Percentiles rank a stretch among this genome's conserved stretches.
Evolutionary conservation across 805 yeast genomes (phyloP).

Genomic region (Lipomyces spencermartinsiae): DNA sequence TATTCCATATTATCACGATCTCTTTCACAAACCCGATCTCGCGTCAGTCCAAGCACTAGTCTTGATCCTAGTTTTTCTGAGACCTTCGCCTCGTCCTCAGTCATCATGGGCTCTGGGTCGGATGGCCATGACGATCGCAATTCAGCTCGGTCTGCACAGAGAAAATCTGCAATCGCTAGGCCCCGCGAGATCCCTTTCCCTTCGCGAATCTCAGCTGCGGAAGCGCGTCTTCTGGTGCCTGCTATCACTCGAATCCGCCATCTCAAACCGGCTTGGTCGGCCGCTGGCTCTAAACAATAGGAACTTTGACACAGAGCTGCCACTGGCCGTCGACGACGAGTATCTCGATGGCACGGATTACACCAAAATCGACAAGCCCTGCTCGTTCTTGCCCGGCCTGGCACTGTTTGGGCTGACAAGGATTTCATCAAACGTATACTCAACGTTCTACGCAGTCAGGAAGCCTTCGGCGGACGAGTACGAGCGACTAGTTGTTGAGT

Average conservation of each 20-base stretch:
- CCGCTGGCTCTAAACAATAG: slow-evolving; percentile 24
- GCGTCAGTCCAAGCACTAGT: slow-evolving; percentile 28
- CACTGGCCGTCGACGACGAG: slow-evolving; percentile 32
- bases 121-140: slow-evolving; percentile 30
- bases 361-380: slow-evolving; percentile 6
- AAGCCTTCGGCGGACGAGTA: slow-evolving; percentile 31
- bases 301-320: slow-evolving; percentile 25
- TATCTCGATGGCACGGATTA: slow-evolving; percentile 24
- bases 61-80: slow-evolving; percentile 23
- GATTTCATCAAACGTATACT: slow-evolving; percentile 26
- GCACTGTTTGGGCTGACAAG: slow-evolving; percentile 24
- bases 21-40: slow-evolving; percentile 21
- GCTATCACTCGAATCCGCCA: slow-evolving; percentile 21
- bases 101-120: slow-evolving; percentile 31
- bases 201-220: slow-evolving; percentile 29
- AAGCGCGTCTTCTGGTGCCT: slow-evolving; percentile 34
- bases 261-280: slow-evolving; percentile 28
- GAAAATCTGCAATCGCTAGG: slow-evolving; percentile 16
- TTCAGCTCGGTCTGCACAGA: slow-evolving; percentile 34
- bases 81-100: slow-evolving; percentile 34
- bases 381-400: slow-evolving; percentile 33
- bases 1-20: slow-evolving; percentile 24
- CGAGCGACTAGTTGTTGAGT: slow-evolving; percentile 28
- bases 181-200: not conserved
- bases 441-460: slow-evolving; percentile 25